Evolutionary conservation across 371 early-diverging fungal species (phyloP).

Genomic region (Zopfochytrium polystomum): DNA sequence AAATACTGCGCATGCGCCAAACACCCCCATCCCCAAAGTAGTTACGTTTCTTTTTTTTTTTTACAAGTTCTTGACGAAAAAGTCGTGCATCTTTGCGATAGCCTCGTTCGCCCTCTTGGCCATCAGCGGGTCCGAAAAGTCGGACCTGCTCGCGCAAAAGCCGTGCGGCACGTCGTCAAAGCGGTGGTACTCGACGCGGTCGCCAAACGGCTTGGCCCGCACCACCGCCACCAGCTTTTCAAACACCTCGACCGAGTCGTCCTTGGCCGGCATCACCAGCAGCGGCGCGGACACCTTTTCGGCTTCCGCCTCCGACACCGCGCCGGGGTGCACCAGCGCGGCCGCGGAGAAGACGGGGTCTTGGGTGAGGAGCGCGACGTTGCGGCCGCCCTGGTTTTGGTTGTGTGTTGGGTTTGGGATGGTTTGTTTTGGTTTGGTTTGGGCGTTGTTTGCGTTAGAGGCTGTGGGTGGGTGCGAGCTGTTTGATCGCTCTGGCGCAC

Average conservation of each 20-base stretch:
- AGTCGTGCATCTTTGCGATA: slow-evolving; percentile 50
- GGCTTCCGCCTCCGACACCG: slow-evolving; percentile 52
- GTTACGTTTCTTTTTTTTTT: too few species aligned
- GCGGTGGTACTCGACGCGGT: slow-evolving; percentile 51
- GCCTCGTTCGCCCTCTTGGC: slow-evolving; percentile 54
- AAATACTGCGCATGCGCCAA: too few species aligned
- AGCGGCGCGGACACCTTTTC: slow-evolving; percentile 56
- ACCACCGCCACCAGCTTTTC: slow-evolving; percentile 48
- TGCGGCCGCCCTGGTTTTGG: slow-evolving; percentile 22
- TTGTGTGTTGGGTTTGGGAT: too few species aligned
- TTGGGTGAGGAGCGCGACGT: slow-evolving; percentile 1
- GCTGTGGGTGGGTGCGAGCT: too few species aligned
- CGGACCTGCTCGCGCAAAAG: slow-evolving; percentile 67
- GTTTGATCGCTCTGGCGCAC: too few species aligned
- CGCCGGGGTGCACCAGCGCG: slow-evolving; percentile 62
- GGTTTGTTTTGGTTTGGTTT: too few species aligned
- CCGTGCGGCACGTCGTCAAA: slow-evolving; percentile 71
- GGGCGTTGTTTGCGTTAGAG: too few species aligned
- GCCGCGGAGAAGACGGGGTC: slow-evolving; percentile 49
- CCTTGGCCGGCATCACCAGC: slow-evolving; percentile 57
- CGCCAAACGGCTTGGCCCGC: slow-evolving; percentile 56
- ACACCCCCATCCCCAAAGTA: too few species aligned
- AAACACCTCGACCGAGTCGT: slow-evolving; percentile 60
- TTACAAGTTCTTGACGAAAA: slow-evolving; percentile 40
- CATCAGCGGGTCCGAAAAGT: slow-evolving; percentile 52